Evolutionary conservation across 306 rosid genomes (phyloP).

Genomic region (Cotoneaster glaucophyllus): DNA sequence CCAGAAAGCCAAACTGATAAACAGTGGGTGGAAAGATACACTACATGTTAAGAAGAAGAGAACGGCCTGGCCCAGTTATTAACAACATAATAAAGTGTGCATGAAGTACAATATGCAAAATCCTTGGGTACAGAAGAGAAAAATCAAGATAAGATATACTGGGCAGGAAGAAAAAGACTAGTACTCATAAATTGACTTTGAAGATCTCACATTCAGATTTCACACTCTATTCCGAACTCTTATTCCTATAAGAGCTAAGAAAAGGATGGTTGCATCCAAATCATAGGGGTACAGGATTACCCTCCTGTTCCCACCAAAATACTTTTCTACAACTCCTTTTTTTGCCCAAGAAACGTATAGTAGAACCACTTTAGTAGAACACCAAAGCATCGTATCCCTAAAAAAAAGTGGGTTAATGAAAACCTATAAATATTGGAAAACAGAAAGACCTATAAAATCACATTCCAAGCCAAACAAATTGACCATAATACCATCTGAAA

Average conservation of each 20-base stretch:
- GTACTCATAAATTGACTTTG: not conserved
- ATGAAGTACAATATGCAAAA: not conserved
- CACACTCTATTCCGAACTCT: not conserved
- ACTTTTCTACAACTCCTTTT: not conserved
- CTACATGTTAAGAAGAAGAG: not conserved
- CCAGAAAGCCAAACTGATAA: not conserved
- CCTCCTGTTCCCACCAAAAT: not conserved
- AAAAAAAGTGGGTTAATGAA: not conserved
- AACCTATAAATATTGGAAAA: not conserved
- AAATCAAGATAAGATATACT: not conserved
- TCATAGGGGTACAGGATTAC: not conserved
- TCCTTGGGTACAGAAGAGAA: not conserved
- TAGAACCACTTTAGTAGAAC: not conserved
- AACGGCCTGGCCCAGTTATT: not conserved
- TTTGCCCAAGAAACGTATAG: not conserved
- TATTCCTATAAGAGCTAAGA: not conserved
- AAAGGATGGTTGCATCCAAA: not conserved
- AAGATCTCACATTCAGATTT: not conserved
- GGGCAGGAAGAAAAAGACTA: not conserved
- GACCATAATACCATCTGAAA: not conserved
- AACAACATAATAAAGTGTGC: not conserved
- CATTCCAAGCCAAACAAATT: not conserved
- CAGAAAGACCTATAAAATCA: not conserved
- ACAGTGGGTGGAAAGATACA: not conserved
- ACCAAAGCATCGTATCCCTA: not conserved